Conservation (phyloP, 1,139 yeast genomes). For the Yamadazyma sp. region DNA sequence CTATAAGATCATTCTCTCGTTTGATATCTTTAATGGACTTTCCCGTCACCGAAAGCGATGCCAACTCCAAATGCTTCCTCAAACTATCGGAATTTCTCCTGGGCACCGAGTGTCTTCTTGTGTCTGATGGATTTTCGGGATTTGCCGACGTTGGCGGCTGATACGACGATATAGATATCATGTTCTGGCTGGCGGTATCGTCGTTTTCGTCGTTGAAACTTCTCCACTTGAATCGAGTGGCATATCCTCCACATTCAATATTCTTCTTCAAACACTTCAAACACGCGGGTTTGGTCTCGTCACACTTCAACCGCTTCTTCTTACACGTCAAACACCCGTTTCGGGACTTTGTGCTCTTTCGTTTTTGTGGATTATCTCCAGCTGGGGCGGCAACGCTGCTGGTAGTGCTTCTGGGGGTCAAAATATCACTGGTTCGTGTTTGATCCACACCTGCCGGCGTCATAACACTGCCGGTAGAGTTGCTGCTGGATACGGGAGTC, state of each 20-base stretch:
- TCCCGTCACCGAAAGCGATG: slow-evolving; percentile 55
- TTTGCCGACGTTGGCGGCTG: too few relatives aligned
- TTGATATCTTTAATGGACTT: slow-evolving; percentile 50
- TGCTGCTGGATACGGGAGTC: background rate
- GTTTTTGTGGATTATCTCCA: slow-evolving; percentile 4
- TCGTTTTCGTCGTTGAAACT: slow-evolving; percentile 38
- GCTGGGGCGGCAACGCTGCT: too few relatives aligned
- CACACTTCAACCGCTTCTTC: slow-evolving; percentile 40
- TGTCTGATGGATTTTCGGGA: background rate
- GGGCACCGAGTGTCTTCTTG: background rate
- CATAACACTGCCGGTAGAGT: background rate
- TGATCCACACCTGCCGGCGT: background rate
- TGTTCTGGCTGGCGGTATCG: too few relatives aligned
- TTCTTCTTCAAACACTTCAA: slow-evolving; percentile 31
- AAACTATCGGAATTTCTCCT: slow-evolving; percentile 19
- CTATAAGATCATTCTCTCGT: slow-evolving; percentile 47
- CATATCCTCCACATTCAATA: slow-evolving; percentile 50
- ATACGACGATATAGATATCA: too few relatives aligned
- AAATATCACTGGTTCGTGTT: background rate
- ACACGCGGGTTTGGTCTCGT: slow-evolving; percentile 45
- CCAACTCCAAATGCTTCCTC: slow-evolving; percentile 49
- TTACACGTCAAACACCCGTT: slow-evolving; percentile 36
- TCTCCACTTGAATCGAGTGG: slow-evolving; percentile 64
- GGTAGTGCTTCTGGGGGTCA: slow-evolving; percentile 1
- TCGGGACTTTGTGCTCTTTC: slow-evolving; percentile 21